Evolutionary conservation across 2,329 filamentous ascomycete genomes (phyloP).

Genomic region (Didymella exigua): DNA sequence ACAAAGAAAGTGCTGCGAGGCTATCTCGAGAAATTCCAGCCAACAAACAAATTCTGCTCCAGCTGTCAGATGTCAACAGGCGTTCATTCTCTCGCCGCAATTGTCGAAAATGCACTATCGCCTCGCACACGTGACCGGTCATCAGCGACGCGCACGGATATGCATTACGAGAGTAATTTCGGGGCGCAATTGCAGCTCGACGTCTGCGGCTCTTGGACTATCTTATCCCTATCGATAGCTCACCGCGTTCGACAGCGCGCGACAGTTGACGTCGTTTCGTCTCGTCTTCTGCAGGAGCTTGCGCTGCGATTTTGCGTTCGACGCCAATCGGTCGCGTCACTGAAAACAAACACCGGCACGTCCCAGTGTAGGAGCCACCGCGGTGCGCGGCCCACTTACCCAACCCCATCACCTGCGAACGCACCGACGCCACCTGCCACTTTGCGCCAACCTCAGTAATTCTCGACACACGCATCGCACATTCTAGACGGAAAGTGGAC

Average conservation of each 20-base stretch:
- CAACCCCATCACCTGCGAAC: slow-evolving; percentile 20
- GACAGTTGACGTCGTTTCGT: slow-evolving; percentile 11
- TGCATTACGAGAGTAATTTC: slow-evolving; percentile 15
- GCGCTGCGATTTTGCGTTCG: slow-evolving; percentile 5
- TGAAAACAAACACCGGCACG: slow-evolving; percentile 19
- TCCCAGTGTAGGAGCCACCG: slow-evolving; percentile 10
- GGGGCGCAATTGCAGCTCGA: slow-evolving; percentile 14
- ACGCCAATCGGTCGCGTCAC: slow-evolving; percentile 19
- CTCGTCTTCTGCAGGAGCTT: slow-evolving; percentile 3
- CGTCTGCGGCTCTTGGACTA: slow-evolving; percentile 13
- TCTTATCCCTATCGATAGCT: slow-evolving; percentile 21
- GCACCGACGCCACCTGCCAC: slow-evolving; percentile 17
- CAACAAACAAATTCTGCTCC: not conserved
- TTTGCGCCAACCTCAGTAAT: slow-evolving; percentile 15
- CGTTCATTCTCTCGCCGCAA: slow-evolving; percentile 5
- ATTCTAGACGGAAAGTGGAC: not conserved
- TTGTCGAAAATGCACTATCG: slow-evolving; percentile 14
- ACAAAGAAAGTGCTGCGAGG: slow-evolving; percentile 8
- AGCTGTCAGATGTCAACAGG: slow-evolving; percentile 5
- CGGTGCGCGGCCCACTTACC: slow-evolving; percentile 17
- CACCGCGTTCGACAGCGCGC: slow-evolving; percentile 14
- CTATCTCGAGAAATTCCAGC: not conserved
- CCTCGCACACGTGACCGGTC: slow-evolving; percentile 13
- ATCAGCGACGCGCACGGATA: slow-evolving; percentile 18
- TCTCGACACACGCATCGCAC: slow-evolving; percentile 10